These are phyloP conservation scores for Bipolaris bicolor DNA, from an alignment of 2,329 filamentous ascomycete species.

Conservation along the genomic window DNA sequence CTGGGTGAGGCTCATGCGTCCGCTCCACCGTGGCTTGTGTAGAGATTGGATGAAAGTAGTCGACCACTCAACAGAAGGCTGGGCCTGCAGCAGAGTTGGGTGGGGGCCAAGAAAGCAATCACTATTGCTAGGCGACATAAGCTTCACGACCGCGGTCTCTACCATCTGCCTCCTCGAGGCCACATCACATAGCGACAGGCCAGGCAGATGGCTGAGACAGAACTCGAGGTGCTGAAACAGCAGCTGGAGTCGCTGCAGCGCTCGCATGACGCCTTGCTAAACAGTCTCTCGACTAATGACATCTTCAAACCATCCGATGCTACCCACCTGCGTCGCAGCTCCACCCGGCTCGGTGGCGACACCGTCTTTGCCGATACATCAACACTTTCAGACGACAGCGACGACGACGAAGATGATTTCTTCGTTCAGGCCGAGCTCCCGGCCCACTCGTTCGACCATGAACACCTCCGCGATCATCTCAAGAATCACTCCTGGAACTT, in stretches of 20 bases:
- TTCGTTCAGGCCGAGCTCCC: slow-evolving; percentile 51
- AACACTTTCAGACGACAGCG: slow-evolving; percentile 44
- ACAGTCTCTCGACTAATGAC: slow-evolving; percentile 39
- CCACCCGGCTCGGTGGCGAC: slow-evolving; percentile 31
- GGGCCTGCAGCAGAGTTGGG: slow-evolving; percentile 26
- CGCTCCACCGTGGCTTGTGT: slow-evolving; percentile 24
- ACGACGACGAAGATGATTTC: slow-evolving; percentile 45
- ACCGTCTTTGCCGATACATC: slow-evolving; percentile 43
- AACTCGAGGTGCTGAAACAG: slow-evolving; percentile 42
- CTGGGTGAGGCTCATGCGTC: background rate
- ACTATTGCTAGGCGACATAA: slow-evolving; percentile 9
- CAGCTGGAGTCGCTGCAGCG: slow-evolving; percentile 42
- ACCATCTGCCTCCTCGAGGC: background rate
- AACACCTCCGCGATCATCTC: slow-evolving; percentile 54
- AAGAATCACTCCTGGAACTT: slow-evolving; percentile 52
- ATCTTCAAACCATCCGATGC: slow-evolving; percentile 35
- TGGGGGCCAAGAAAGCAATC: slow-evolving; percentile 21
- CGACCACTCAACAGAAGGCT: slow-evolving; percentile 22
- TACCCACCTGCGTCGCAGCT: slow-evolving; percentile 28
- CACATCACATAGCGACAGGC: background rate
- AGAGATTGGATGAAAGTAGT: slow-evolving; percentile 23
- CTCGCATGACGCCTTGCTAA: slow-evolving; percentile 41
- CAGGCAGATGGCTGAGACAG: slow-evolving; percentile 33
- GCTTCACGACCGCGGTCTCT: background rate
- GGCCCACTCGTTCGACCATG: slow-evolving; percentile 50